Evolutionary conservation across 495 filamentous ascomycete genomes (phyloP), one percentile per base, ranked within the genome.

Genomic region (Podospora sp.): DNA sequence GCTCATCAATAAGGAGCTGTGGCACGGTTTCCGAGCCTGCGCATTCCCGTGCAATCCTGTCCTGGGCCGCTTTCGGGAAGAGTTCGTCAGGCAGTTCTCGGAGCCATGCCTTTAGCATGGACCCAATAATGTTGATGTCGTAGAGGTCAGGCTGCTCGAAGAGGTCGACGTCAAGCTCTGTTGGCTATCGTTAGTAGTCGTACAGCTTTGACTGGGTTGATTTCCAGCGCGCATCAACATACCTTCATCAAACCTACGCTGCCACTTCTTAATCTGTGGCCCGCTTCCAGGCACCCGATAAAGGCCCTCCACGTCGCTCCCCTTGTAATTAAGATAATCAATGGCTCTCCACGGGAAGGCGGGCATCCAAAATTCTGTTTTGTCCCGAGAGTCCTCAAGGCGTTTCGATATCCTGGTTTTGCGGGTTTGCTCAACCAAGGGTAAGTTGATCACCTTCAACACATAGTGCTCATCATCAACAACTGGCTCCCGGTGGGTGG

Each of bases 341-440:
- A 97, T 95, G 27, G 90, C 94, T 60, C 93, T 84, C 86, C 93
- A 96, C 0, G 93, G 93, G 56, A 97, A 87, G 20, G 92, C 91
- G 0, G 93, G 93, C 92, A 97, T 95, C 93, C 93, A 97, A 73
- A 94, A 97, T 72, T 96, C 93, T 0, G 93, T 97, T 83, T 97
- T 97, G 72, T 97, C 93, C 53, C 87, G 83, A 18, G 91, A 96
- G 63, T 90, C 86, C 72, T 93, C 91, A 18, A 97, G 80, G 60
- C 88, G 86, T 77, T 92, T 94, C 2, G 92, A 92, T 71, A 97
- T 97, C 40, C 93, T 83, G 0, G 93, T 96, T 57, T 87, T 78
- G n/a, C 93, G 84, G 6, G 93, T 92, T 76, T 97, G 93, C 68
- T 96, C 88, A 49, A 94, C 82, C 27, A 97, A 81, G 0, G 92